phyloP scores from a whole-genome alignment of 805 yeast genomes.

The Maudiozyma serrabonitensis region DNA sequence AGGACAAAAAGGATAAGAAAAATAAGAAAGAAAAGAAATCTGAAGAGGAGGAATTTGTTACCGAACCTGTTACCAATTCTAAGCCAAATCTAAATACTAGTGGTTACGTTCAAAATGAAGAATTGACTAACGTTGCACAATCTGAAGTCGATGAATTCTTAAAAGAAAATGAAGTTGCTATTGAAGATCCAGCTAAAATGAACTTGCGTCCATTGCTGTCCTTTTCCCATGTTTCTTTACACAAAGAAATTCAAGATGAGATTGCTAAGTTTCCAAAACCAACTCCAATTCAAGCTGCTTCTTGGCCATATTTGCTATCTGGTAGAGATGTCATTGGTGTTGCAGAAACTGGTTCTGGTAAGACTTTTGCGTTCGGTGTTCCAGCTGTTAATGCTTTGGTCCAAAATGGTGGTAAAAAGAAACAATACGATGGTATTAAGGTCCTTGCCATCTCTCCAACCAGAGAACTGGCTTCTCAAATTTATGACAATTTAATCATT shows the following conservation, averaged over 20 bases:
- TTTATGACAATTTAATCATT: slow-evolving; percentile 64
- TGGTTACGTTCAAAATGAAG: slow-evolving; percentile 33
- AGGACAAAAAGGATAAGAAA: slow-evolving; percentile 26
- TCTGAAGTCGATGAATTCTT: slow-evolving; percentile 54
- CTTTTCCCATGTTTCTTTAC: slow-evolving; percentile 52
- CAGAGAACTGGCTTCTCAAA: slow-evolving; percentile 93
- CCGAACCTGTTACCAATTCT: slow-evolving; percentile 9
- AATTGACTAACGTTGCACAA: slow-evolving; percentile 36
- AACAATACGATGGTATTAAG: slow-evolving; percentile 40
- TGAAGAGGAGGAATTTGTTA: slow-evolving; percentile 27
- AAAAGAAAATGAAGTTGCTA: slow-evolving; percentile 61
- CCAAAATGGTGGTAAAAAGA: slow-evolving; percentile 16
- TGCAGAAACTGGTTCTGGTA: slow-evolving; percentile 98
- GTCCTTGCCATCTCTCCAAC: slow-evolving; percentile 92
- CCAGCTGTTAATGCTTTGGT: slow-evolving; percentile 79
- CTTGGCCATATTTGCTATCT: slow-evolving; percentile 83
- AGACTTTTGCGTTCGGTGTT: slow-evolving; percentile 93
- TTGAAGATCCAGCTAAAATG: slow-evolving; percentile 55
- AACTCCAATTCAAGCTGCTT: slow-evolving; percentile 87
- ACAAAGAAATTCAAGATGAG: slow-evolving; percentile 46
- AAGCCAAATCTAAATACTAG: slow-evolving; percentile 4
- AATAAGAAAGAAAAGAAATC: slow-evolving; percentile 25
- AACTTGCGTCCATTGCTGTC: slow-evolving; percentile 58
- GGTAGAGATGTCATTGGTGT: slow-evolving; percentile 90
- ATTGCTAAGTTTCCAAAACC: slow-evolving; percentile 76